Percentiles rank a stretch among this genome's conserved stretches.
Conservation (phyloP, 768 basidiomycete genomes). For the Pleurotus pulmonarius region DNA sequence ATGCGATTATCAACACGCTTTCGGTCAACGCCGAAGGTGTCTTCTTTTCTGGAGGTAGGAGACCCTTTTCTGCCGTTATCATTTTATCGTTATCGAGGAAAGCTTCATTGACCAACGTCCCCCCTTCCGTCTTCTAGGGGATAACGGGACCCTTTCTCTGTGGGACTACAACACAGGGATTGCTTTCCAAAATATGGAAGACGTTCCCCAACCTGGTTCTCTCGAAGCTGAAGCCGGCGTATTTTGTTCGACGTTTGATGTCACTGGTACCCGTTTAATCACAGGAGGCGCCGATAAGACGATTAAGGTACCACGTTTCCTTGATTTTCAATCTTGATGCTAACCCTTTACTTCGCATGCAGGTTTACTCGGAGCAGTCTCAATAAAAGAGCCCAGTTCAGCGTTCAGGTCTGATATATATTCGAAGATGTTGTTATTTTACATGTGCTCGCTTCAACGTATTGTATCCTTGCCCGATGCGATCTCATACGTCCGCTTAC, state of each 20-base stretch:
- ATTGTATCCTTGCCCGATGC: neutral
- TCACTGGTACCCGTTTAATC: slow-evolving; percentile 90
- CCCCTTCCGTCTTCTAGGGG: slow-evolving; percentile 44
- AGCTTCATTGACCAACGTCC: neutral
- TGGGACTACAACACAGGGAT: slow-evolving; percentile 97
- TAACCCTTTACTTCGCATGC: neutral
- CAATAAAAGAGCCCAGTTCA: slow-evolving; percentile 29
- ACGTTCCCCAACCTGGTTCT: slow-evolving; percentile 95
- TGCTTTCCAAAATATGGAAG: slow-evolving; percentile 92
- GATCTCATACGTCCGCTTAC: too few species aligned
- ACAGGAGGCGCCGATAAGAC: slow-evolving; percentile 99
- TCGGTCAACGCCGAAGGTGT: slow-evolving; percentile 95
- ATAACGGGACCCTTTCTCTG: slow-evolving; percentile 86
- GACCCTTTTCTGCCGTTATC: neutral
- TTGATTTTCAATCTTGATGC: neutral
- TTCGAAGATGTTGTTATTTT: too few species aligned
- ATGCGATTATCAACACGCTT: slow-evolving; percentile 95
- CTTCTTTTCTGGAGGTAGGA: slow-evolving; percentile 91
- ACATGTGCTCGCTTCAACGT: neutral
- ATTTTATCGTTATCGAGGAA: neutral
- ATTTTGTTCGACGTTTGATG: slow-evolving; percentile 96
- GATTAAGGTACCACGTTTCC: slow-evolving; percentile 68
- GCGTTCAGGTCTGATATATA: too few species aligned
- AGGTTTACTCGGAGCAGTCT: slow-evolving; percentile 73
- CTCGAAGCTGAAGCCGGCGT: slow-evolving; percentile 96